A percentile compares a stretch with the other conserved stretches of the same genome.
Evolutionary conservation across 169 alveolate species (phyloP).

Genomic region (Theileria orientalis): DNA sequence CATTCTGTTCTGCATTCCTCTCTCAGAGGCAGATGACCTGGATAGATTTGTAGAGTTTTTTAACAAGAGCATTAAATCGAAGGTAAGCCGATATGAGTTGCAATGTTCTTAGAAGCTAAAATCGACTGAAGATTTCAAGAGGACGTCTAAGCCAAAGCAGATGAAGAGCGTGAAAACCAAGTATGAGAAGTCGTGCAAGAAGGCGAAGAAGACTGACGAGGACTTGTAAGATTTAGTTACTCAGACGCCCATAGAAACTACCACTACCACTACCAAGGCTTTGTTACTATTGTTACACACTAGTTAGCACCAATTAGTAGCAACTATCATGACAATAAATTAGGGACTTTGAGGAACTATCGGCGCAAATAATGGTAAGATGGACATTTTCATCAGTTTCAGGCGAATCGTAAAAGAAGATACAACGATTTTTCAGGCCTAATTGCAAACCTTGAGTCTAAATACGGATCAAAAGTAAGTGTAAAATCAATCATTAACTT

Average conservation of each 20-base stretch:
- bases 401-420: conserved; percentile 62
- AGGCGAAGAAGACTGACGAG: conserved; percentile 19
- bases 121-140: conserved; percentile 37
- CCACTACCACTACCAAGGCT: no score
- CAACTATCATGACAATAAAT: not conserved
- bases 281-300: no score
- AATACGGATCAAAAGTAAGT: conserved; percentile 37
- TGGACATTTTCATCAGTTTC: not conserved
- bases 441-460: conserved; percentile 37
- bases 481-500: not conserved
- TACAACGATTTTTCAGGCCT: conserved; percentile 31
- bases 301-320: no score
- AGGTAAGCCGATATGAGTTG: conserved; percentile 1
- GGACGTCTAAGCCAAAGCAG: conserved; percentile 18
- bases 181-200: conserved; percentile 35
- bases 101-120: conserved; percentile 31
- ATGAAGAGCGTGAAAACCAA: conserved; percentile 27
- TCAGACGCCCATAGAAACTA: no score
- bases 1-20: conserved; percentile 65
- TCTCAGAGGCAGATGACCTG: conserved; percentile 67
- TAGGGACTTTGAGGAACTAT: conserved; percentile 50
- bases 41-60: conserved; percentile 59
- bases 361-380: conserved; percentile 56
- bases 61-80: conserved; percentile 36
- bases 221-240: conserved; percentile 8